These are phyloP conservation scores for Selenicereus undatus DNA, from an alignment of 148 eudicot species.

Conservation along the genomic window DNA sequence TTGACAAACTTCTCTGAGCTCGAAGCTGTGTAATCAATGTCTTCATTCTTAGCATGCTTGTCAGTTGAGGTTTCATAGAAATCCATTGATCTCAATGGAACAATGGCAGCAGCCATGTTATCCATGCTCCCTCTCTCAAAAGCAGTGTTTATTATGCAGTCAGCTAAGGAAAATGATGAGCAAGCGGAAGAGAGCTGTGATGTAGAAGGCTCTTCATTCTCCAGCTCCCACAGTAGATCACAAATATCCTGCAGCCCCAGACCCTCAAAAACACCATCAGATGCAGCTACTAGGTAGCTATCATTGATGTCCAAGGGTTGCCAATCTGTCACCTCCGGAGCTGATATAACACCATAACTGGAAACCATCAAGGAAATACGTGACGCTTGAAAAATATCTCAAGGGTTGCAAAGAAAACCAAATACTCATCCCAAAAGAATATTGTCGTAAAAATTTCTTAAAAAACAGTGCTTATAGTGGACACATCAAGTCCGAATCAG, in stretches of 20 bases:
- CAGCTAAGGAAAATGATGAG: constrained; percentile 60
- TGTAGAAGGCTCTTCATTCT: constrained; percentile 34
- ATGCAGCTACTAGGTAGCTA: constrained; percentile 80
- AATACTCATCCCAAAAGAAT: background rate
- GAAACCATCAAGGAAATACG: constrained; percentile 18
- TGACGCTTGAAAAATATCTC: background rate
- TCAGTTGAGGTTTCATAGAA: constrained; percentile 27
- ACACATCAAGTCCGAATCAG: too few species aligned
- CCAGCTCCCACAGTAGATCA: constrained; percentile 76
- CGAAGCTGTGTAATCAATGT: constrained; percentile 23
- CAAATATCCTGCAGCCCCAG: constrained; percentile 78
- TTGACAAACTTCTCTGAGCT: constrained; percentile 30
- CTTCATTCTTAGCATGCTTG: constrained; percentile 19
- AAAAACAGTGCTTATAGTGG: too few species aligned
- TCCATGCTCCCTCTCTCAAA: constrained; percentile 72
- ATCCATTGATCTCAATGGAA: constrained; percentile 55
- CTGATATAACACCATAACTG: constrained; percentile 88
- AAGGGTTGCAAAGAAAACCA: background rate
- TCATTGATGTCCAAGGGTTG: constrained; percentile 74
- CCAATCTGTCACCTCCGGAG: constrained; percentile 97
- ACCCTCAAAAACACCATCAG: constrained; percentile 95
- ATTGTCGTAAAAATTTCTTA: background rate
- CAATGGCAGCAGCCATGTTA: constrained; percentile 81
- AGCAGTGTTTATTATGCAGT: constrained; percentile 70
- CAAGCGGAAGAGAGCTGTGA: constrained; percentile 51